These are phyloP conservation scores for Eremothecium coryli DNA, from an alignment of 1,139 yeast genomes.

Conservation along the genomic window DNA sequence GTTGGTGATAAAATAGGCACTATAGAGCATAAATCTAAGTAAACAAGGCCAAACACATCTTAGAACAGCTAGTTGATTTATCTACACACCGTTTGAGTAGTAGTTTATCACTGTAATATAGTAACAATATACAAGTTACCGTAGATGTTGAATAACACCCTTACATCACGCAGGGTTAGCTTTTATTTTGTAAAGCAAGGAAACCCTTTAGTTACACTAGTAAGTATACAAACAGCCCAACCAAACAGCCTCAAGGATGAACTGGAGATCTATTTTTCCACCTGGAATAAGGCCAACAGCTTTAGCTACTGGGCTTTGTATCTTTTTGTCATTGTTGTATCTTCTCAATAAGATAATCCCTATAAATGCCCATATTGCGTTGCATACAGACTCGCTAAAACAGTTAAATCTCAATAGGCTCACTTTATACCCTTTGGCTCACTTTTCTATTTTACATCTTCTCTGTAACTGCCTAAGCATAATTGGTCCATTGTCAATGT, in stretches of 20 bases:
- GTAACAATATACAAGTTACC: too few relatives aligned
- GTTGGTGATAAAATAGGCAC: too few relatives aligned
- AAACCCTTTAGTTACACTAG: too few relatives aligned
- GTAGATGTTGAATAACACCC: too few relatives aligned
- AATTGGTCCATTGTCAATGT: constrained; percentile 53
- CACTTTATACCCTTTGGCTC: constrained; percentile 70
- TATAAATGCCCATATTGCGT: constrained; percentile 33
- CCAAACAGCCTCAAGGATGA: constrained; percentile 7
- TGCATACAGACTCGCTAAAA: constrained; percentile 51
- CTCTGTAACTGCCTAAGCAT: constrained; percentile 52
- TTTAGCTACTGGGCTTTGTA: constrained; percentile 51
- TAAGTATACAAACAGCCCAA: too few relatives aligned
- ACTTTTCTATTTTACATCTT: constrained; percentile 53
- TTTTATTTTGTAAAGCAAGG: too few relatives aligned
- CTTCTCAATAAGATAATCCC: constrained; percentile 30
- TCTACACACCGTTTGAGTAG: too few relatives aligned
- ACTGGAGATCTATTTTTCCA: constrained; percentile 14
- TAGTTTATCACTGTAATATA: too few relatives aligned
- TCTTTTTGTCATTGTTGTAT: constrained; percentile 43
- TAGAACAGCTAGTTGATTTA: too few relatives aligned
- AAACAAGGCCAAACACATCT: too few relatives aligned
- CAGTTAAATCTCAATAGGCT: constrained; percentile 51
- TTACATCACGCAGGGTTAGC: too few relatives aligned
- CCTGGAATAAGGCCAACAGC: constrained; percentile 46
- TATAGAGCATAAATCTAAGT: too few relatives aligned